Base-by-base conservation (phyloP, 1,139 yeast genomes). In the Hyphopichia fennica region DNA sequence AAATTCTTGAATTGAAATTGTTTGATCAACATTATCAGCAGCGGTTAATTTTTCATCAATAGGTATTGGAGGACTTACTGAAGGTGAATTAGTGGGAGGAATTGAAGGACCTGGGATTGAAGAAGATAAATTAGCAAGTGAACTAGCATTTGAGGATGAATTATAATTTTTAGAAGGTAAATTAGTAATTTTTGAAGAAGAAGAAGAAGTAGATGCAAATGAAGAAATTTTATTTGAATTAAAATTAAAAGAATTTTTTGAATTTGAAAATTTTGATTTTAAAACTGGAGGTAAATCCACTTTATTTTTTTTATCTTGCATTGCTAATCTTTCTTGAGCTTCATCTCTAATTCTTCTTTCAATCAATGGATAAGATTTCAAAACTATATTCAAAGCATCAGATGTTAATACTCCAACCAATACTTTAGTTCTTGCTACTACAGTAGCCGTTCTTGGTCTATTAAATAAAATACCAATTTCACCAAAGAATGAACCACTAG, bases 401-500 rank as follows among this genome's bases (percentile, higher is more conserved):
- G 82, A 77, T 1, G 88, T 83, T 35, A 86, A 67, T 1, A 84
- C 85, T 1, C 88, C 90, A 6, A 84, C 66, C 41, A 85, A 63
- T 1, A 86, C 87, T 48, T 73, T 77, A 0, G 87, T 76, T 45
- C 82, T 68, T 2, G 93, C 86, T n/a, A 84, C 79, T 14, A 85
- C 90, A 1, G 90, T 83, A 0, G 93, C 93, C 0, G 91, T 84
- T 49, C 93, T 66, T 10, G 91, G 90, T 35, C 90, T 67, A 55
- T 84, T 82, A 63, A 82, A 85, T 30, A 86, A 63, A 37, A 85
- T 83, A 5, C 93, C 93, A 41, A 85, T 84, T 56, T 86, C 95
- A 5, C 90, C 95, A 58, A 86, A 86, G 52, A 82, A 84, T 32
- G 82, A 74, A 1, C 93, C 93, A 2, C 85, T 75, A 3, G 77